Base-by-base conservation (phyloP, 441 rosid genomes). In the Aleurites moluccanus region DNA sequence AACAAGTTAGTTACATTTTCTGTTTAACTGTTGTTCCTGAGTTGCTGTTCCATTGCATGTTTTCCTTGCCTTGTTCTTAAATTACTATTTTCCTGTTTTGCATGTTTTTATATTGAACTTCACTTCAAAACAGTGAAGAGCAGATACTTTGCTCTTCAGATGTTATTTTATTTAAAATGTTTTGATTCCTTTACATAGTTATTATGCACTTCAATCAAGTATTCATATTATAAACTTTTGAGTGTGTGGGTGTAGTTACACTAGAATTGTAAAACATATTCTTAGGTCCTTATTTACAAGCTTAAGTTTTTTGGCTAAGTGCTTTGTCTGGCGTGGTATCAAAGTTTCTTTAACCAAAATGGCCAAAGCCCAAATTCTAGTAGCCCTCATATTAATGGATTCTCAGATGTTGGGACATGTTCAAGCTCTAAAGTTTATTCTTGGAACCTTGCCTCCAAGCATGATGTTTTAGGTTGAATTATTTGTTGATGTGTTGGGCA, bases 1-100 rank as follows among this genome's bases (percentile, higher is more conserved):
- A 95, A 81, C 96, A 93, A 97, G 99, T 94, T 60, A 79, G 66
- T 67, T 77, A 33, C 66, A 64, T 49, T 30, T 62, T 67, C 47
- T 77, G 44, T 40, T 60, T 53, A 15, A 52, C 72, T 76, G 14
- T 21, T 68, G 23, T 67, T 72, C 42, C 35, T 3, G 18, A 63
- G 27, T 45, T 59, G 28, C 25, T 68, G 16, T 70, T 20, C 35
- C 4, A 23, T 42, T 21, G 28, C 25, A 20, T 16, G n/a, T 2
- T 13, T 33, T 6, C 23, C 11, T 35, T 27, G 18, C 6, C n/a
- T 49, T n/a, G 20, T 27, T 14, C 11, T 45, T 63, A 20, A 13
- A 11, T 30, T 44, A 6, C 27, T 42, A 30, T 27, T 69, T 2
- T 44, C 38, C 25, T 6, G 1, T 21, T 30, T 2, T 61, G n/a